Evolutionary conservation across 176 grass and related monocot genomes (phyloP), one percentile per base, ranked within the genome.

Genomic region (Rhynchospora breviuscula): DNA sequence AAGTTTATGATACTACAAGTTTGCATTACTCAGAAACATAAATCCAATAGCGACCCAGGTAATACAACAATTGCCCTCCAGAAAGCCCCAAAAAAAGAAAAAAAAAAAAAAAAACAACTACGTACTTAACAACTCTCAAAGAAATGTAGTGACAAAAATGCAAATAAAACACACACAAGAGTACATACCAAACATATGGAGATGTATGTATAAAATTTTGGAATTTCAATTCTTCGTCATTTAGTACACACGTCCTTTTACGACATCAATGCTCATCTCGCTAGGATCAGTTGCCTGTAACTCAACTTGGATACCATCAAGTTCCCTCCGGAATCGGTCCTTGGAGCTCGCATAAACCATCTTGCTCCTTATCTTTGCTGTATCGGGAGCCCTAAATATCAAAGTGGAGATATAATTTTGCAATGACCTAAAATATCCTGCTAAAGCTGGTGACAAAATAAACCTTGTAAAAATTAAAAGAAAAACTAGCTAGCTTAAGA

Each of bases 231-330:
- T 62, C 49, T 33, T 80, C 33, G 25, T 79, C 18, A 79, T 82
- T 82, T 82, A 82, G 60, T 48, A 67, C 60, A 66, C 80, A 68
- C 80, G 80, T 25, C 80, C 80, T 82, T 82, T 82, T 51, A 82
- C 62, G 59, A 82, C 80, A 82, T 82, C 80, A 33, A 82, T 67
- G 59, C 80, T 82, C 80, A 82, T 82, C 48, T 82, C 80, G 12
- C 80, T 82, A 13, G 80, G 80, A 68, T 82, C 80, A 18, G 80
- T 82, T 51, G 80, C 80, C 21, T 82, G 80, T 68, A 82, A 47
- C 44, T 82, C 80, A 0, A 82, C 80, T 31, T 82, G 80, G 46
- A 82, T 82, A 26, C 80, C 80, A 3, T 82, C 80, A 9, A 82
- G 80, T 67, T 82, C 80, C 46, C 80, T 82, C 25, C 80, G 18